Evolutionary conservation across 2,329 filamentous ascomycete genomes (phyloP).

Genomic region (Elsinoe fawcettii): DNA sequence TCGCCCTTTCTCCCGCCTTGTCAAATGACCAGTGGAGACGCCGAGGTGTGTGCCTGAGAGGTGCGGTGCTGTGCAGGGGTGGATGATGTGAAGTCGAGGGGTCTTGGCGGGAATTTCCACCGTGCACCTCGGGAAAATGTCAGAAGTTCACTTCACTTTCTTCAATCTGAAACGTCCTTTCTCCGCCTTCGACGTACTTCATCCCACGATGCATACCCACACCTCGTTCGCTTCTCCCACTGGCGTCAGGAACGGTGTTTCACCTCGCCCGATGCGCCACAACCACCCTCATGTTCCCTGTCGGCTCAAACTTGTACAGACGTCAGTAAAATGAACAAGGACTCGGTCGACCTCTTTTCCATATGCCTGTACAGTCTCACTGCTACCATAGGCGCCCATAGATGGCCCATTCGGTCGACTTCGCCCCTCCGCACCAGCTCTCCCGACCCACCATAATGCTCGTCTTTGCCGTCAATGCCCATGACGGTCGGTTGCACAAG

Average conservation of each 20-base stretch:
- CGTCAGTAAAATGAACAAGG: constrained; percentile 14
- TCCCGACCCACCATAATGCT: not conserved
- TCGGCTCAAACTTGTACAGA: constrained; percentile 7
- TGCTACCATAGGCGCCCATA: constrained; percentile 1
- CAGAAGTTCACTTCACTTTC: not conserved
- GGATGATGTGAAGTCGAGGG: not conserved
- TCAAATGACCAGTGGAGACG: not conserved
- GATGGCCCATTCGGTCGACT: constrained; percentile 2
- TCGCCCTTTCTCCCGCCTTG: not conserved
- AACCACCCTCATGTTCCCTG: not conserved
- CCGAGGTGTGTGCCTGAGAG: not conserved
- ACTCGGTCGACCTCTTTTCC: not conserved
- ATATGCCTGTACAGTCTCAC: constrained; percentile 11
- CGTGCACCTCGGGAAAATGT: not conserved
- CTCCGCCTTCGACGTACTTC: constrained; percentile 11
- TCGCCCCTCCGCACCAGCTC: constrained; percentile 5
- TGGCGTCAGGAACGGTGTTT: constrained; percentile 10
- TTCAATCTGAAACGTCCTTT: constrained; percentile 17
- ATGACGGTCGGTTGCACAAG: not conserved
- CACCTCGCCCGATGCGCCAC: constrained; percentile 5
- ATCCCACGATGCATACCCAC: constrained; percentile 5
- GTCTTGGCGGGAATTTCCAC: constrained; percentile 14
- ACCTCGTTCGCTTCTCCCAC: not conserved
- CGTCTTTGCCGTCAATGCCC: constrained; percentile 7
- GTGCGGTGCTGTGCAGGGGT: constrained; percentile 5